phyloP scores from a whole-genome alignment of 2,329 filamentous ascomycete species.

The Zopfia rhizophila region DNA sequence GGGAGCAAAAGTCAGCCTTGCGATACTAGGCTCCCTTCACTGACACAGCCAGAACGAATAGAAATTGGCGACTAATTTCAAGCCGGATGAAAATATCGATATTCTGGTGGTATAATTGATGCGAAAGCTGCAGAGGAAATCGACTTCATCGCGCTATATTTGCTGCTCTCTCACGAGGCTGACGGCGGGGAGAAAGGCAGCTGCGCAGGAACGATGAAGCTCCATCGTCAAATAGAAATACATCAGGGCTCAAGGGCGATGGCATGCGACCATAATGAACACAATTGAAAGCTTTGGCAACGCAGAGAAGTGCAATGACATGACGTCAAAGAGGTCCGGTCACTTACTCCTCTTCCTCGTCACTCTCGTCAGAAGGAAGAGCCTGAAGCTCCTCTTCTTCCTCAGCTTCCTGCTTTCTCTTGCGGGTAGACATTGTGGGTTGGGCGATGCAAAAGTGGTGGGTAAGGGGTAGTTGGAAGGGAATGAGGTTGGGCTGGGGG shows the following conservation, averaged over 20 bases:
- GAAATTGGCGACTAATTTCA: constrained; percentile 3
- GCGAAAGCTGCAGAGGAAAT: constrained; percentile 7
- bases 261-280: constrained; percentile 33
- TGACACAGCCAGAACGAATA: not conserved
- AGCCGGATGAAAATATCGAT: not conserved
- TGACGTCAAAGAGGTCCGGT: constrained; percentile 49
- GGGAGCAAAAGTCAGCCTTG: constrained; percentile 31
- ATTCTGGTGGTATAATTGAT: constrained; percentile 4
- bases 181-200: constrained; percentile 15
- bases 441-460: constrained; percentile 12
- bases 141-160: constrained; percentile 10
- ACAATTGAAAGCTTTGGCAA: constrained; percentile 32
- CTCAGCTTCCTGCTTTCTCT: constrained; percentile 56
- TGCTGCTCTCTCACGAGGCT: constrained; percentile 23
- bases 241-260: constrained; percentile 19
- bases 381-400: constrained; percentile 57
- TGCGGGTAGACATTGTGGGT: constrained; percentile 54
- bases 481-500: constrained; percentile 26
- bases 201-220: constrained; percentile 31
- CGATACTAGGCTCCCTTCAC: not conserved
- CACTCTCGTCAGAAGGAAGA: constrained; percentile 55
- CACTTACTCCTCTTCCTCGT: constrained; percentile 58
- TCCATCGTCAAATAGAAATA: constrained; percentile 16
- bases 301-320: constrained; percentile 30
- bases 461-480: constrained; percentile 11